Percentiles rank a stretch among this genome's conserved stretches.
phyloP scores from a whole-genome alignment of 805 yeast species.

The Teunomyces panamensis region DNA sequence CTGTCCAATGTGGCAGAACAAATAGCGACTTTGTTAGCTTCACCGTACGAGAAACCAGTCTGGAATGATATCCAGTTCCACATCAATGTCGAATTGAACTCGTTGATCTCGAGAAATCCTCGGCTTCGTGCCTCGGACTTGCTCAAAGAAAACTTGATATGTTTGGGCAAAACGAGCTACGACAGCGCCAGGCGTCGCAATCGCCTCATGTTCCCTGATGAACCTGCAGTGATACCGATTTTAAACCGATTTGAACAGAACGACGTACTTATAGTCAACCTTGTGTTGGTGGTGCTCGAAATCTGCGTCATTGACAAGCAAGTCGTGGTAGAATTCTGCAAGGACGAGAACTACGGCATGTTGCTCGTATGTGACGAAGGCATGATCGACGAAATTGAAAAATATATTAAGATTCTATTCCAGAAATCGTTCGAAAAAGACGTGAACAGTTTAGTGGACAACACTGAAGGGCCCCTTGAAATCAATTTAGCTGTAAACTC shows the following conservation, averaged over 20 bases:
- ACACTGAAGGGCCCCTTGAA: not conserved
- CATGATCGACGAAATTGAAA: conserved; percentile 22
- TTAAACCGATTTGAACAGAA: conserved; percentile 7
- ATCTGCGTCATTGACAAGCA: conserved; percentile 17
- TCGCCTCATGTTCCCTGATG: not conserved
- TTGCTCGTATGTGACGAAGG: conserved; percentile 26
- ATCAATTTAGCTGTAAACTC: not conserved
- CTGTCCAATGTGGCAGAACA: conserved; percentile 33
- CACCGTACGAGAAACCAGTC: not conserved
- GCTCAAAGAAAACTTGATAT: conserved; percentile 32
- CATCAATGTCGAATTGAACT: conserved; percentile 34
- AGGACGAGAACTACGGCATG: conserved; percentile 30
- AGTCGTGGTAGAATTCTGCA: conserved; percentile 20
- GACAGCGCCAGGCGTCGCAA: not conserved
- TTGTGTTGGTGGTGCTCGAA: conserved; percentile 21
- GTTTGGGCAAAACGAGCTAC: conserved; percentile 15
- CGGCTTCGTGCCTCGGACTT: conserved; percentile 30
- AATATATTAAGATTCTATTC: conserved; percentile 23
- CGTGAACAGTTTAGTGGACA: not conserved
- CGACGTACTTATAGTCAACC: conserved; percentile 34
- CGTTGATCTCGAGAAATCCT: conserved; percentile 29
- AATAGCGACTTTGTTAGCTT: conserved; percentile 8
- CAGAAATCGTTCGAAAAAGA: conserved; percentile 9
- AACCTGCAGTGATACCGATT: not conserved
- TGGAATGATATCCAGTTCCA: conserved; percentile 6